Conservation (phyloP, 306 rosid genomes). For the Prosopis cineraria region DNA sequence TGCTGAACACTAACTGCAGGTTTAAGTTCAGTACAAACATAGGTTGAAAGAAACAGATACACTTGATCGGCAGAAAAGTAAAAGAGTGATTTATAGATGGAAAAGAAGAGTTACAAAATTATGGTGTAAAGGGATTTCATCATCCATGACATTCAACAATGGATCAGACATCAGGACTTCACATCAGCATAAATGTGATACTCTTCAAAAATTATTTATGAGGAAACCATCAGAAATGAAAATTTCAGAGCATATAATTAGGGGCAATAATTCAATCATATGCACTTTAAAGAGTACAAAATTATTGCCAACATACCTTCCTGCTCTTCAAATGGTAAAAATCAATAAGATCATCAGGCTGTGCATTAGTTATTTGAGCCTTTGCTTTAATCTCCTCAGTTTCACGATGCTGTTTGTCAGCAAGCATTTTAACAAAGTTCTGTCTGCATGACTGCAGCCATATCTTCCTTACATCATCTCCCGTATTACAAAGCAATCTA, state of each 20-base stretch:
- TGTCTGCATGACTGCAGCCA: constrained; percentile 91
- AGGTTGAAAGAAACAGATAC: not conserved
- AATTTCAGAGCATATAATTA: constrained; percentile 12
- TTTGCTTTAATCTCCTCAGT: constrained; percentile 82
- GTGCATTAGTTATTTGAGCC: constrained; percentile 89
- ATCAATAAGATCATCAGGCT: constrained; percentile 97
- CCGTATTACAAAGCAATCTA: constrained; percentile 72
- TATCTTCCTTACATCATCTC: constrained; percentile 74
- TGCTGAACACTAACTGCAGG: not conserved
- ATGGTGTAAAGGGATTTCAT: not conserved
- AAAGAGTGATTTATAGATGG: not conserved
- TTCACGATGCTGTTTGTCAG: constrained; percentile 87
- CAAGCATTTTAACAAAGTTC: constrained; percentile 96
- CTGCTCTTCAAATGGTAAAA: constrained; percentile 98
- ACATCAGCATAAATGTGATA: constrained; percentile 6
- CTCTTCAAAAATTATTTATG: not conserved
- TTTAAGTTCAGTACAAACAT: constrained; percentile 2
- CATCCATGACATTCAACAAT: constrained; percentile 11
- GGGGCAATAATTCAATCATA: constrained; percentile 5
- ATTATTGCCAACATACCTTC: constrained; percentile 59
- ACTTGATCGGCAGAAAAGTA: not conserved
- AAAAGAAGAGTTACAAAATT: not conserved
- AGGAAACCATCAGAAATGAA: constrained; percentile 19
- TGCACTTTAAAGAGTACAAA: constrained; percentile 21
- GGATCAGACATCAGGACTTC: constrained; percentile 11